Evolutionary conservation across 2,329 filamentous ascomycete species (phyloP), one percentile per base, ranked within the genome.

Genomic region (Lasiodiplodia hormozganensis): DNA sequence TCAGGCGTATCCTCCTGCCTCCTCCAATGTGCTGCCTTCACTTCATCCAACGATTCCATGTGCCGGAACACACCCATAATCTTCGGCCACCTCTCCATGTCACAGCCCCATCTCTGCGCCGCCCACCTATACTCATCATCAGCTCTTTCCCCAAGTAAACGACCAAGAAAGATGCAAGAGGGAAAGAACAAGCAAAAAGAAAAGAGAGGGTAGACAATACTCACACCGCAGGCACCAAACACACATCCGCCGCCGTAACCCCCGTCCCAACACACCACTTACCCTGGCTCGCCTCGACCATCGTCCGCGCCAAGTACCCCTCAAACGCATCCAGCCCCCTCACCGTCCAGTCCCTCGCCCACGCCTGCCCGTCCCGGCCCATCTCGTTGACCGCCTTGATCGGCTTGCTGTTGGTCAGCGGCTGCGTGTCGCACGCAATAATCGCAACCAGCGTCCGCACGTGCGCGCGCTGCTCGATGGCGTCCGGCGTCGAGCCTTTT

Each of bases 251-350:
- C 71, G 90, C 70, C 0, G 84, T 87, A 3, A 90, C 73, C 0
- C 76, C 69, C 75, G 89, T 85, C 0, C 87, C 88, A 4, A 87
- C 83, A 2, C 85, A 88, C 71, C 84, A 90, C 38, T 70, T 79
- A 0, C 87, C 86, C 0, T 85, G 81, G 8, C 74, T 47, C 12
- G 10, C 69, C 65, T 72, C 23, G 69, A 70, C 0, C 47, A 36
- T 28, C 25, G 21, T 21, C 69, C 66, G 72, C 23, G 69, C 71
- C 0, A 76, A 75, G 0, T 86, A 73, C 10, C 76, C 73, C 74
- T 90, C 88, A 71, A 88, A 89, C 2, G 87, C 87, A 18, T 73
- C 73, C n/a, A 90, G 76, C 0, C 88, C 88, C 8, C 83, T 80
- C 1, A 76, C 75, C 76, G 87, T 86, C 6, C 87, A 76, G 65